Evolutionary conservation across 2,329 filamentous ascomycete genomes (phyloP).

Genomic region (Elsinoe fawcettii): DNA sequence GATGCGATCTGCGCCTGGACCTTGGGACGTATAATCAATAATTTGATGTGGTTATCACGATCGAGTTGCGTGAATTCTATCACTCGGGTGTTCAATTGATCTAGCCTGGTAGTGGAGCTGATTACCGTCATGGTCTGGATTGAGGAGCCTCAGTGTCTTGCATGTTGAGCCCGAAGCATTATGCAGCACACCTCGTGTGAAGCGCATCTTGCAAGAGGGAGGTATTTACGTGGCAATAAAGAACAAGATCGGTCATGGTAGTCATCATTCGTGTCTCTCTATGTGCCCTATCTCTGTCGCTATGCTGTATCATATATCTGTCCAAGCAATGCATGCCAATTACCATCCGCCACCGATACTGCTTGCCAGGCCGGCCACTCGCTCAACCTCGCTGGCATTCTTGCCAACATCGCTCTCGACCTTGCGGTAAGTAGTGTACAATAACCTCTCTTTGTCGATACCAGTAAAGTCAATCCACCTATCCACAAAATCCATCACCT

Average conservation of each 20-base stretch:
- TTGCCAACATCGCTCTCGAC: conserved; percentile 95
- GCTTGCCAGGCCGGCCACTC: conserved; percentile 78
- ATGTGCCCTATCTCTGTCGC: neutral
- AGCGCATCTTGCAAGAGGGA: too few relatives aligned
- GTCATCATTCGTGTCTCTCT: neutral
- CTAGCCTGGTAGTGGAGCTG: too few relatives aligned
- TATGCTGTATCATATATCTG: neutral
- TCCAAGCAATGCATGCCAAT: neutral
- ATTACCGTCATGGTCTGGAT: too few relatives aligned
- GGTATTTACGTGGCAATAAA: too few relatives aligned
- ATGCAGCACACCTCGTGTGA: too few relatives aligned
- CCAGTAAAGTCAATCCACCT: conserved; percentile 70
- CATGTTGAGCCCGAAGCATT: too few relatives aligned
- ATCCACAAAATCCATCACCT: conserved; percentile 60
- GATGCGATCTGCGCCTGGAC: neutral
- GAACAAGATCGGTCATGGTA: neutral
- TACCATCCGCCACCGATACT: conserved; percentile 93
- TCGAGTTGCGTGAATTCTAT: neutral
- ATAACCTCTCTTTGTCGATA: conserved; percentile 62
- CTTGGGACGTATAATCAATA: neutral
- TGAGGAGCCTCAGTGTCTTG: too few relatives aligned
- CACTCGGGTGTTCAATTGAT: too few relatives aligned
- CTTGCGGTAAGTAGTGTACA: conserved; percentile 80
- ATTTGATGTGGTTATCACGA: neutral
- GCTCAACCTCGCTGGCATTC: conserved; percentile 62